A percentile compares a stretch with the other conserved stretches of the same genome.
Conservation (phyloP, 2,329 filamentous ascomycete genomes). For the Curvularia sp. region DNA sequence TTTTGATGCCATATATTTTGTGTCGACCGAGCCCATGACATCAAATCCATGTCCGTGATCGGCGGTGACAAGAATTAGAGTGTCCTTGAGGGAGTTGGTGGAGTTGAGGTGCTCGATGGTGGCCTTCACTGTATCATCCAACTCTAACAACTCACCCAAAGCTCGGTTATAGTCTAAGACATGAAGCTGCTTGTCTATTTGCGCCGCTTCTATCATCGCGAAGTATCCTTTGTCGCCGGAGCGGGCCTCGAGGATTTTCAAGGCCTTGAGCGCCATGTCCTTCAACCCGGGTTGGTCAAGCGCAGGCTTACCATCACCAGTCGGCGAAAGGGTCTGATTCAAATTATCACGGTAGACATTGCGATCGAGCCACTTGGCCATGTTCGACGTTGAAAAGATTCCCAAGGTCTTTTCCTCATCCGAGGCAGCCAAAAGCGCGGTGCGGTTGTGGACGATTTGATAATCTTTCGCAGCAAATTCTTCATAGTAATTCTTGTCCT, state of each 20-base stretch:
- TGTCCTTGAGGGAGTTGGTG: constrained; percentile 73
- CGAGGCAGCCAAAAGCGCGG: constrained; percentile 66
- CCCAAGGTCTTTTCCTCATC: no score
- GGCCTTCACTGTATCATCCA: constrained; percentile 81
- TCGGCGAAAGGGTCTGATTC: constrained; percentile 71
- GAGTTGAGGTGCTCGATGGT: constrained; percentile 73
- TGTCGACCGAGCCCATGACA: constrained; percentile 83
- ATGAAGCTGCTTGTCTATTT: no score
- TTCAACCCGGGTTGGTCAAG: constrained; percentile 81
- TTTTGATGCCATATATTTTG: constrained; percentile 73
- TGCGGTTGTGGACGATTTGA: constrained; percentile 75
- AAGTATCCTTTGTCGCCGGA: no score
- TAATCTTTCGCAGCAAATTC: constrained; percentile 77
- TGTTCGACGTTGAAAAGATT: constrained; percentile 70
- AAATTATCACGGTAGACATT: constrained; percentile 79
- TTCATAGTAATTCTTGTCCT: constrained; percentile 74
- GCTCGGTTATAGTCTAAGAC: no score
- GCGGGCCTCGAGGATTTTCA: no score
- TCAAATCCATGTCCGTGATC: constrained; percentile 91
- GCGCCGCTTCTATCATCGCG: no score
- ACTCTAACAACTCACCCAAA: constrained; percentile 81
- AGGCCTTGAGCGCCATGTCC: constrained; percentile 76
- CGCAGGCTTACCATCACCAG: constrained; percentile 68
- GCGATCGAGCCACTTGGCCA: constrained; percentile 86
- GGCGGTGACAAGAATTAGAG: constrained; percentile 80